phyloP scores from a whole-genome alignment of 257 asterid genomes.

The Nicotiana attenuata region DNA sequence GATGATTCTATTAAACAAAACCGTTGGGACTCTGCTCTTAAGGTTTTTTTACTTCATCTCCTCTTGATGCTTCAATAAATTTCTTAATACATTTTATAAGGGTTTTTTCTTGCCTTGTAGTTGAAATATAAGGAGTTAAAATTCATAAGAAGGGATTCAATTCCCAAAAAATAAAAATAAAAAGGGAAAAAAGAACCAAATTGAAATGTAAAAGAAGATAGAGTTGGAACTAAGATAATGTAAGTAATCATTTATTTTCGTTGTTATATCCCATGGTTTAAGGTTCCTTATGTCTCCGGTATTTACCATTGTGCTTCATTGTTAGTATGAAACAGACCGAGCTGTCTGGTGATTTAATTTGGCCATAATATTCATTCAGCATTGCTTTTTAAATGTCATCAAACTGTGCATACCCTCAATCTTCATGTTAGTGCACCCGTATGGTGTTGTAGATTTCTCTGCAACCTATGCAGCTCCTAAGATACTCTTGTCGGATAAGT shows the following conservation, averaged over 20 bases:
- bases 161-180: too few species aligned
- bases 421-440: background rate
- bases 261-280: background rate
- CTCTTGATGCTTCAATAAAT: background rate
- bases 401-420: background rate
- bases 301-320: background rate
- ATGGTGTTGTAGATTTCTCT: background rate
- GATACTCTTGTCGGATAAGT: too few species aligned
- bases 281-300: background rate
- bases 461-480: background rate
- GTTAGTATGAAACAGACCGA: background rate
- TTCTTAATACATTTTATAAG: background rate
- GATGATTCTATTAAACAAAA: slow-evolving; percentile 55
- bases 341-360: background rate
- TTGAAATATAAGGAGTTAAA: background rate
- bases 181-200: background rate
- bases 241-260: background rate
- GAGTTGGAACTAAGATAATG: background rate
- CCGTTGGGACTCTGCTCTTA: slow-evolving; percentile 84
- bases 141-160: too few species aligned
- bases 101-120: background rate
- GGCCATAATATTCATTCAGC: background rate
- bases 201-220: background rate
- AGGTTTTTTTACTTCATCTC: slow-evolving; percentile 33
- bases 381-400: background rate